Base-by-base conservation (phyloP, 257 asterid genomes). In the Jasminum sambac region DNA sequence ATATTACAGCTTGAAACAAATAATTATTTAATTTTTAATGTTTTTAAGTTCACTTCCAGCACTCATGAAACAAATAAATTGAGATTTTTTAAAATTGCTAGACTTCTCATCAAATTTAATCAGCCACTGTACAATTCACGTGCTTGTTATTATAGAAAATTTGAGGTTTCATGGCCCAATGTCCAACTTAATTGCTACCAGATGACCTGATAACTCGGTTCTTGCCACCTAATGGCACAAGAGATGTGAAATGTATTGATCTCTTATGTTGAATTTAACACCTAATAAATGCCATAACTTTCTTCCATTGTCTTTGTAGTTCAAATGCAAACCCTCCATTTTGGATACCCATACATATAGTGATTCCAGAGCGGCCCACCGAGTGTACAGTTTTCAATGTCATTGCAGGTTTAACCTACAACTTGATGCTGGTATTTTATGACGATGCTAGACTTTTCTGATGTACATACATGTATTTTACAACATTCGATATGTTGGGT, bases 281-380 rank as follows among this genome's bases (percentile, higher is more conserved):
- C 46, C 23, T 57, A 63, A 63, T 69, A 37, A 69, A 78, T 21
- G 17, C 44, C 62, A 24, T 17, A 36, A 76, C 55, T 30, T 72
- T 77, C 62, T 72, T 69, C 59, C 76, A 62, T 44, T 21, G 66
- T 72, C 71, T 69, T 63, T 79, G 78, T 82, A 94, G 99, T 82
- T 94, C 97, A 73, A 84, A 87, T 59, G 90, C 96, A 79, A 94
- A 85, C 63, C 87, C 95, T 44, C 97, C 99, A 71, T 94, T 94
- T 83, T 94, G 99, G 99, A 94, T 94, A 77, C 99, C 99, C 19
- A 85, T 94, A 76, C 96, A 94, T 81, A 82, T 94, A 69, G 92
- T 94, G 79, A 89, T 91, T 74, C 99, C 99, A 12, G 97, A 94
- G 83, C 90, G 99, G 50, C 99, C 99, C 68, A 94, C 99, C 8